Base-by-base conservation (phyloP, 2,329 filamentous ascomycete species). In the Pseudogymnoascus pannorum region DNA sequence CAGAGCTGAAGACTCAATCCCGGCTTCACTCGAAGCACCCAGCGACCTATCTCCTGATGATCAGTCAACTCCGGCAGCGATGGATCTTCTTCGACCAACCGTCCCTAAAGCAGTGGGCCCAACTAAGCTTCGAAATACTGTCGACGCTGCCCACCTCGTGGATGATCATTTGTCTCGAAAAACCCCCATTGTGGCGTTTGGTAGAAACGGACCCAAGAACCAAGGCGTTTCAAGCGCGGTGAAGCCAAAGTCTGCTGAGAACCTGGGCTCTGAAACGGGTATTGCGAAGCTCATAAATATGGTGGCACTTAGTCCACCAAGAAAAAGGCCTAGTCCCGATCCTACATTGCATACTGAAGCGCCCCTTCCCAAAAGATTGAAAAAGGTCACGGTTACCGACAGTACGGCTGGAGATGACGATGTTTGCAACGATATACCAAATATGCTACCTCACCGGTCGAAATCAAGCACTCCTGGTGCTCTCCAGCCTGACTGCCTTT, bases 151-250 rank as follows among this genome's bases (percentile, higher is more conserved):
- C 26, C 18, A 60, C 29, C 40, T 64, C 18, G 60, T 66, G 7
- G 61, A 68, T 16, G 66, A 67, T 22, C 44, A 57, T 44, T 40
- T 35, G 14, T 31, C 48, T 20, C 62, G 68, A 12, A 69, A 69
- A 29, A 63, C 66, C 18, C 57, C 63, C 1, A 14, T 68, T 4
- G 66, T 70, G 24, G 61, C 57, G 6, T 70, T 70, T 38, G 59
- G 62, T 26, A 24, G 26, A 14, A 58, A 62, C 11, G 68, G 67
- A 8, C 61, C 67, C 20, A 59, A 20, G 40, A 70, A 70, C 24
- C 67, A 69, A 58, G 68, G 68, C 2, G n/a, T 59, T n/a, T 61
- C 60, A 12, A 60, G 61, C 57, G 26, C 48, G n/a, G 7, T 54
- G 48, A 54, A 54, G 48, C 26, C 48, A 22, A 54, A 54, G 26